These are phyloP conservation scores for Saccharomycopsis olivae DNA, from an alignment of 805 yeast species.

Conservation along the genomic window DNA sequence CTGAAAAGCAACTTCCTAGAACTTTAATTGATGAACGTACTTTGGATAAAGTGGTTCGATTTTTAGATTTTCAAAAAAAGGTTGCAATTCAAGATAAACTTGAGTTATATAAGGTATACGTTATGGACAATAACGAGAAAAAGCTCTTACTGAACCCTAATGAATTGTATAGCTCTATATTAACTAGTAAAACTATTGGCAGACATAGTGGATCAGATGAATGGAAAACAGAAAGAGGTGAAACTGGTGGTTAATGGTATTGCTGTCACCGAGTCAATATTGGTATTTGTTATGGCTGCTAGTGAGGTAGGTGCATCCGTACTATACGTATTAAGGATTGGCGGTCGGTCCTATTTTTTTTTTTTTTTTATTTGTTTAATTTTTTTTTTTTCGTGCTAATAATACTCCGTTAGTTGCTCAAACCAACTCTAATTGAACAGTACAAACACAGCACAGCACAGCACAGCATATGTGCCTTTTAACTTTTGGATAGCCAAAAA, in stretches of 20 bases:
- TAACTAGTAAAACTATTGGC: conserved; percentile 23
- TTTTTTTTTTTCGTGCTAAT: no score
- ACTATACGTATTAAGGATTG: no score
- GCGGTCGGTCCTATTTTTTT: no score
- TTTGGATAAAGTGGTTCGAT: conserved; percentile 27
- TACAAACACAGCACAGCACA: no score
- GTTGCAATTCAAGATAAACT: conserved; percentile 25
- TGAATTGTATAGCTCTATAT: conserved; percentile 8
- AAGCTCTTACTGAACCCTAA: conserved; percentile 22
- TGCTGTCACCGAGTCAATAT: not conserved
- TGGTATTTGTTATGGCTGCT: not conserved
- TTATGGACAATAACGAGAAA: conserved; percentile 29
- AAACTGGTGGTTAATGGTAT: conserved; percentile 37
- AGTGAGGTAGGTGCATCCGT: no score
- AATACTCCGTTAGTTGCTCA: no score
- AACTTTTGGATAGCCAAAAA: no score
- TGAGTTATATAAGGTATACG: conserved; percentile 29
- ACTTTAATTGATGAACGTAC: conserved; percentile 31
- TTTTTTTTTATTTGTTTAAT: not conserved
- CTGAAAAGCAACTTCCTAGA: conserved; percentile 33
- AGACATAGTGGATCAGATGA: conserved; percentile 66
- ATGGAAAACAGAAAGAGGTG: conserved; percentile 79
- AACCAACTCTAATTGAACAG: no score
- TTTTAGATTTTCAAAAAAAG: conserved; percentile 26
- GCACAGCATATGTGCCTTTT: no score